phyloP scores from a whole-genome alignment of 371 early-diverging fungal species.

The Dentiscutata heterogama region DNA sequence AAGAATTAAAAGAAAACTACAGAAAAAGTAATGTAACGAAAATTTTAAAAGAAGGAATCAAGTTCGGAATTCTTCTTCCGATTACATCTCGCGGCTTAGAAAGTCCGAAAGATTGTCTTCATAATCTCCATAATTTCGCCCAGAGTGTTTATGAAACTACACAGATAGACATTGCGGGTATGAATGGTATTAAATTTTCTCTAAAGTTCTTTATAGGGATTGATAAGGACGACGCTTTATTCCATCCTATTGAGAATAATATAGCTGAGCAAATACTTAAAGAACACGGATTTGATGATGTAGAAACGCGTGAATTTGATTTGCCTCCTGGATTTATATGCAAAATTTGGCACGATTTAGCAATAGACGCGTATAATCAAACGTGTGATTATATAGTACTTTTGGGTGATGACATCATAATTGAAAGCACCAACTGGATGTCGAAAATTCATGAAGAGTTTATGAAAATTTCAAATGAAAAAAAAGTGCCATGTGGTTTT shows the following conservation, averaged over 20 bases:
- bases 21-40: not conserved
- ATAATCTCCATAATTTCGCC: not conserved
- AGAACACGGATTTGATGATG: not conserved
- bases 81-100: not conserved
- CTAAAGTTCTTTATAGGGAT: not conserved
- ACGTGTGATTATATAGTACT: conserved; percentile 3
- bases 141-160: not conserved
- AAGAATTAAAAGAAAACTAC: not conserved
- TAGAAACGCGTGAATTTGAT: not conserved
- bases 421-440: not conserved
- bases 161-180: not conserved
- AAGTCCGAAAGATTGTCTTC: not conserved
- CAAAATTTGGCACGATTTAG: not conserved
- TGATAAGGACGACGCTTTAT: not conserved
- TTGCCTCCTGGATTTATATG: not conserved
- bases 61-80: not conserved
- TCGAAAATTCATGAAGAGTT: not conserved
- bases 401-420: conserved; percentile 10
- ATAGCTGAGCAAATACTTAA: not conserved
- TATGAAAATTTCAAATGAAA: conserved; percentile 1
- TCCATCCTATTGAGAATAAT: conserved; percentile 1
- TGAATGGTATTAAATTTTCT: not conserved
- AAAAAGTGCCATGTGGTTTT: not conserved
- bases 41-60: not conserved
- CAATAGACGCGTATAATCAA: not conserved